These are phyloP conservation scores for Acer campestre DNA, from an alignment of 345 rosid species.

Conservation along the genomic window DNA sequence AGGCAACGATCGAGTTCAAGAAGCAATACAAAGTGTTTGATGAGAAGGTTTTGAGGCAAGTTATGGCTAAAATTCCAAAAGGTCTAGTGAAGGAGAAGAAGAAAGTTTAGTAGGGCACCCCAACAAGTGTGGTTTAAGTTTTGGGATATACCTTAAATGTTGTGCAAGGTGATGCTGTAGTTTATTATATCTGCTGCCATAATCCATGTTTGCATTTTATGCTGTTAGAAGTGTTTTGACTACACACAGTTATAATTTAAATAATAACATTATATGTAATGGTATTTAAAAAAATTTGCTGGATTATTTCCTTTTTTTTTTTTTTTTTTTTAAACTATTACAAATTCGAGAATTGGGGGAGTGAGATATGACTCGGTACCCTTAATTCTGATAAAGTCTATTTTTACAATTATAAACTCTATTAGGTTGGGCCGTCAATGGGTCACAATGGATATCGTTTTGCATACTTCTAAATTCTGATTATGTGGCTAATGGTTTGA, in stretches of 20 bases:
- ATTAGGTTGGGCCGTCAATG: no score
- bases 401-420: no score
- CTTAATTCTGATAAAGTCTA: no score
- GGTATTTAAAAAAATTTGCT: background rate
- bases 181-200: background rate
- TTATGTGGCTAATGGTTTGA: no score
- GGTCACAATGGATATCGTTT: no score
- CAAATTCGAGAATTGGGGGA: no score
- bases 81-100: slow-evolving; percentile 77
- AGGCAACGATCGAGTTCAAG: slow-evolving; percentile 71
- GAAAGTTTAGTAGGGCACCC: slow-evolving; percentile 52
- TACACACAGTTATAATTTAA: background rate
- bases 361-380: no score
- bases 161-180: background rate
- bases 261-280: background rate
- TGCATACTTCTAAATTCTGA: no score
- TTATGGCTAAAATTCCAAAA: slow-evolving; percentile 69
- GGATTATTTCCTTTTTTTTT: no score
- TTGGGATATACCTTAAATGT: background rate
- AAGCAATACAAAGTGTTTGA: slow-evolving; percentile 79
- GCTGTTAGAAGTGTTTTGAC: background rate
- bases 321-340: no score
- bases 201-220: slow-evolving; percentile 4
- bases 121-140: background rate
- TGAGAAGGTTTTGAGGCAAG: slow-evolving; percentile 73